phyloP scores from a whole-genome alignment of 2,329 filamentous ascomycete genomes.

The Westerdykella ornata region DNA sequence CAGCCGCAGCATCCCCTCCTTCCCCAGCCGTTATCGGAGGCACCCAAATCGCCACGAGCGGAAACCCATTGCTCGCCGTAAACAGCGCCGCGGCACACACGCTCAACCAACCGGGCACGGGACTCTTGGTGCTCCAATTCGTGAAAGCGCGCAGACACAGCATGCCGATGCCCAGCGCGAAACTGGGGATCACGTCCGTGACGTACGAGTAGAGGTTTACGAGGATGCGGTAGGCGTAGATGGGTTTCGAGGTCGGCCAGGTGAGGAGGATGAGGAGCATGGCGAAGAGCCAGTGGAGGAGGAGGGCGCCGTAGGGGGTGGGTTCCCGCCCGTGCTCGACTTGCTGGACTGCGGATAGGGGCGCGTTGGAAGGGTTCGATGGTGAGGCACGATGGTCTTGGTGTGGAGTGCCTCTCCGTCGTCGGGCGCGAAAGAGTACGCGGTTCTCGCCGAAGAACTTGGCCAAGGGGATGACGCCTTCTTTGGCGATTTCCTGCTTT shows the following conservation, averaged over 20 bases:
- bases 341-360: background rate
- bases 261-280: slow-evolving; percentile 12
- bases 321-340: slow-evolving; percentile 3
- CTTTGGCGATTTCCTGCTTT: slow-evolving; percentile 52
- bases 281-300: slow-evolving; percentile 16
- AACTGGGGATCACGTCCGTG: slow-evolving; percentile 7
- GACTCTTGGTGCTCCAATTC: slow-evolving; percentile 8
- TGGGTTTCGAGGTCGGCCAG: slow-evolving; percentile 4
- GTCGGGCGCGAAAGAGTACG: slow-evolving; percentile 5
- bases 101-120: slow-evolving; percentile 8
- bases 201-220: slow-evolving; percentile 12
- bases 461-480: slow-evolving; percentile 13
- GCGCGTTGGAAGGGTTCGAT: background rate
- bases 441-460: slow-evolving; percentile 16
- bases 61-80: slow-evolving; percentile 6
- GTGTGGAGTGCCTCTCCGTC: background rate
- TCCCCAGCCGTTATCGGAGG: slow-evolving; percentile 5
- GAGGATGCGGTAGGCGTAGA: slow-evolving; percentile 11
- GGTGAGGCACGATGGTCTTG: too few species aligned
- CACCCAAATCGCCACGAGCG: slow-evolving; percentile 11
- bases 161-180: slow-evolving; percentile 11
- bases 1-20: too few species aligned
- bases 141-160: slow-evolving; percentile 9
- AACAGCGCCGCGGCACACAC: slow-evolving; percentile 6
- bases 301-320: slow-evolving; percentile 14